Evolutionary conservation across 495 filamentous ascomycete genomes (phyloP).

Genomic region (Neurospora sp.): DNA sequence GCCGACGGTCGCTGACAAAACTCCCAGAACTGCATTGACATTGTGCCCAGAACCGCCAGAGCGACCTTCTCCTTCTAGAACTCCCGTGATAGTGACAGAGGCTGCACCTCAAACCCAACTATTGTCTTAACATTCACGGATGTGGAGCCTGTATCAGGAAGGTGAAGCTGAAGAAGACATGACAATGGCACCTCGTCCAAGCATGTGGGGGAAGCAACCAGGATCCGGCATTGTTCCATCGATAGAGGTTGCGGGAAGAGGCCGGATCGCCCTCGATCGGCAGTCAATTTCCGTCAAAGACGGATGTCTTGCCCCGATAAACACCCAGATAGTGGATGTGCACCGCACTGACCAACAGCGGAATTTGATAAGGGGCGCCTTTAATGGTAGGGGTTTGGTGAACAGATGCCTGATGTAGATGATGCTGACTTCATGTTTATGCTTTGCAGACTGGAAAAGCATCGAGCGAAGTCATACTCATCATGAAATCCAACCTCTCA

Average conservation of each 20-base stretch:
- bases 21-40: neutral
- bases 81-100: neutral
- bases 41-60: neutral
- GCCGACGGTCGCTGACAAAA: neutral
- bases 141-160: neutral
- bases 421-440: neutral
- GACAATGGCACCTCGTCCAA: neutral
- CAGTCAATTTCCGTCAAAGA: neutral
- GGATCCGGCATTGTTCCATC: neutral
- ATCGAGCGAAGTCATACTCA: neutral
- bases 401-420: neutral
- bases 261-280: neutral
- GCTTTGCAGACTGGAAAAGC: neutral
- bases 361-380: neutral
- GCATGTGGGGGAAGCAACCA: neutral
- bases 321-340: neutral
- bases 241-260: neutral
- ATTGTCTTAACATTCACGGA: neutral
- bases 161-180: neutral
- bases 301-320: neutral
- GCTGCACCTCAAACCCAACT: neutral
- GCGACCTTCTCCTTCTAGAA: neutral
- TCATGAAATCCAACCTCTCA: neutral
- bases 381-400: neutral
- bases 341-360: neutral